These are phyloP conservation scores for Ambrosia artemisiifolia DNA, from an alignment of 129 eudicot species.

Conservation along the genomic window DNA sequence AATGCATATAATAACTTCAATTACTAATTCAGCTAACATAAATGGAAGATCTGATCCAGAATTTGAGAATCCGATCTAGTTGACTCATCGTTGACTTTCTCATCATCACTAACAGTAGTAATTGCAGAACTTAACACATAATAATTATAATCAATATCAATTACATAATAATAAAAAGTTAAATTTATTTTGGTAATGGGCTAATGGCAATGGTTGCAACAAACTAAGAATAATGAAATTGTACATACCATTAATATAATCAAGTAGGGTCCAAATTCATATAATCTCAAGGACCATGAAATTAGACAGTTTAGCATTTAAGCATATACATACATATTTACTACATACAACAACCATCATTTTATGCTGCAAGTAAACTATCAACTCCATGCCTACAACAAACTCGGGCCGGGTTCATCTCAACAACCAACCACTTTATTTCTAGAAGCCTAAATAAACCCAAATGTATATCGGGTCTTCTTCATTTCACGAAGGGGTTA, in stretches of 20 bases:
- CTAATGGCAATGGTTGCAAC: too few relatives aligned
- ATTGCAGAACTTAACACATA: too few relatives aligned
- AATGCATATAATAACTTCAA: too few relatives aligned
- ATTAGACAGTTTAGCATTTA: conserved; percentile 26
- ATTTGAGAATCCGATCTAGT: too few relatives aligned
- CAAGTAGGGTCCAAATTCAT: conserved; percentile 3
- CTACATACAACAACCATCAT: conserved; percentile 34
- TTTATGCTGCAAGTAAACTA: conserved; percentile 37
- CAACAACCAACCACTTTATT: conserved; percentile 31
- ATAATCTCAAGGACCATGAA: not conserved
- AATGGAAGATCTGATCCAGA: too few relatives aligned
- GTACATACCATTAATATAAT: not conserved
- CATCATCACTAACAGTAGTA: too few relatives aligned
- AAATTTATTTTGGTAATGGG: too few relatives aligned
- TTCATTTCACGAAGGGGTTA: not conserved
- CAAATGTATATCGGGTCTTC: conserved; percentile 19
- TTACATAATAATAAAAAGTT: too few relatives aligned
- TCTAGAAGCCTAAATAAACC: conserved; percentile 26
- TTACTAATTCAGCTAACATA: too few relatives aligned
- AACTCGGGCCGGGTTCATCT: conserved; percentile 41
- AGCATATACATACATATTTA: conserved; percentile 33
- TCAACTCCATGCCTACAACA: conserved; percentile 38
- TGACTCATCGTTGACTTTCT: too few relatives aligned
- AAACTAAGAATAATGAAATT: too few relatives aligned
- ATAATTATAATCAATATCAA: too few relatives aligned